Evolutionary conservation across 345 rosid genomes (phyloP).

Genomic region (Salix brachista): DNA sequence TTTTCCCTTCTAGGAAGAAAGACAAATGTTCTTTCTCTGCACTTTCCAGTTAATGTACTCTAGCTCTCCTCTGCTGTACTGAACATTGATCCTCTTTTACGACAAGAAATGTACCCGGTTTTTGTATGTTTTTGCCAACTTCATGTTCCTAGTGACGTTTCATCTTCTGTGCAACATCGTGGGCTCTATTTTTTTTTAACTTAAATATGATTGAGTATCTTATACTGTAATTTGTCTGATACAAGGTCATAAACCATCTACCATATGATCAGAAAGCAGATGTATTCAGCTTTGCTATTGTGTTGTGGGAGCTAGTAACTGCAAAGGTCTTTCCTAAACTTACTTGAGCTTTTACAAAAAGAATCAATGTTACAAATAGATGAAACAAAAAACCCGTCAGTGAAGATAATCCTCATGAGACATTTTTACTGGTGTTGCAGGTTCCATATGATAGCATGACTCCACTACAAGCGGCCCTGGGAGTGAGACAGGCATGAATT

Average conservation of each 20-base stretch:
- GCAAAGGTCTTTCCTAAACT: constrained; percentile 49
- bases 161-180: background rate
- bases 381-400: background rate
- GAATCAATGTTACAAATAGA: background rate
- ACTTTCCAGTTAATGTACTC: background rate
- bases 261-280: constrained; percentile 73
- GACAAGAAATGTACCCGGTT: background rate
- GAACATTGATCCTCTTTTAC: background rate
- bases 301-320: constrained; percentile 73
- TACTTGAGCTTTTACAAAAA: background rate
- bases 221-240: constrained; percentile 1
- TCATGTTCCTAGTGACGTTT: background rate
- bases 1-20: background rate
- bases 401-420: background rate
- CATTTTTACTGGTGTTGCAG: constrained; percentile 28
- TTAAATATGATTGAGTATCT: background rate
- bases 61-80: background rate
- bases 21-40: background rate
- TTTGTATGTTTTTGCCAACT: background rate
- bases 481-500: constrained; percentile 60
- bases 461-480: constrained; percentile 77
- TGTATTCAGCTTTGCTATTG: constrained; percentile 71
- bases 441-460: constrained; percentile 64
- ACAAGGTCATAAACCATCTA: constrained; percentile 68
- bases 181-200: background rate